A percentile compares a stretch with the other conserved stretches of the same genome.
Evolutionary conservation across 1,284 basidiomycete genomes (phyloP).

Genomic region (Butyriboletus appendiculatus): DNA sequence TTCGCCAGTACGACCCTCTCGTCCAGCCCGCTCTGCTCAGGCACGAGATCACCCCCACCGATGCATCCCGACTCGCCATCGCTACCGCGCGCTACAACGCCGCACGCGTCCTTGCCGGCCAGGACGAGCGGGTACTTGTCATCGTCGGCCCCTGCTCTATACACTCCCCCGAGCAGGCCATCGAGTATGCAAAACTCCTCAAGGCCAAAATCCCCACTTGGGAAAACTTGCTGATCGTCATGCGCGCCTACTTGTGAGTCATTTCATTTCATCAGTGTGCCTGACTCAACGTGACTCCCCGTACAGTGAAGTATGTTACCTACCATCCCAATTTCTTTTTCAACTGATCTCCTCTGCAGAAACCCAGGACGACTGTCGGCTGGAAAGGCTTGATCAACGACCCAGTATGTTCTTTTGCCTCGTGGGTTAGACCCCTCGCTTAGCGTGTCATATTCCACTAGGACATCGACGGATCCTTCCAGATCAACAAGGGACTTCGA

Average conservation of each 20-base stretch:
- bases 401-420: constrained; percentile 43
- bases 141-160: constrained; percentile 97
- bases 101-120: constrained; percentile 78
- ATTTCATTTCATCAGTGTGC: constrained; percentile 4
- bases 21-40: constrained; percentile 88
- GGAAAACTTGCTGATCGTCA: constrained; percentile 87
- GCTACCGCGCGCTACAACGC: constrained; percentile 77
- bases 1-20: constrained; percentile 83
- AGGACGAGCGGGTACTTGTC: constrained; percentile 85
- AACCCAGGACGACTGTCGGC: constrained; percentile 87
- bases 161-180: constrained; percentile 85
- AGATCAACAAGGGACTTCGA: constrained; percentile 95
- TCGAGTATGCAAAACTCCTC: constrained; percentile 86
- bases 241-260: constrained; percentile 94
- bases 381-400: constrained; percentile 92
- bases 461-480: constrained; percentile 91
- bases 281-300: constrained; percentile 1
- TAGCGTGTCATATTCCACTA: constrained; percentile 1
- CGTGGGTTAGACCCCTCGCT: background rate
- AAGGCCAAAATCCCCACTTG: constrained; percentile 68
- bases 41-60: constrained; percentile 74
- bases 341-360: constrained; percentile 40
- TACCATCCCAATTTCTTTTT: background rate
- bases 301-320: constrained; percentile 49
- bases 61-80: constrained; percentile 67